These are phyloP conservation scores for Eruca vesicaria DNA, from an alignment of 441 rosid species.

Conservation along the genomic window DNA sequence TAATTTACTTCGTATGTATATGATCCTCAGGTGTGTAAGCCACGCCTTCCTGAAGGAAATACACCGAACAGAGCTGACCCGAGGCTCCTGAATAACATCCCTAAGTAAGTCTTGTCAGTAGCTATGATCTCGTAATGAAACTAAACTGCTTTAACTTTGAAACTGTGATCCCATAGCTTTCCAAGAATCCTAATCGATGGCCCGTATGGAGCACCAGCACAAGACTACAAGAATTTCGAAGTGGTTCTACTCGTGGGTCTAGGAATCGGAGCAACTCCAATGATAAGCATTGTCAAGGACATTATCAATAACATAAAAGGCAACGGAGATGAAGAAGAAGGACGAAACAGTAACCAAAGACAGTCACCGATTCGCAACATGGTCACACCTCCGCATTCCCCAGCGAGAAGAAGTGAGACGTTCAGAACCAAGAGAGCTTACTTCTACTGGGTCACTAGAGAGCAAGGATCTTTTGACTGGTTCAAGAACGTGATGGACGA, in stretches of 20 bases:
- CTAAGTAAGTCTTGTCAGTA: slow-evolving; percentile 42
- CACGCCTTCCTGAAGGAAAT: slow-evolving; percentile 41
- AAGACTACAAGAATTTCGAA: slow-evolving; percentile 70
- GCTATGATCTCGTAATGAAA: neutral
- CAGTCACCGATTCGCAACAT: slow-evolving; percentile 18
- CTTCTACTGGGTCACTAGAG: slow-evolving; percentile 75
- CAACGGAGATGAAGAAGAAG: slow-evolving; percentile 31
- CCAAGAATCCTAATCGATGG: slow-evolving; percentile 70
- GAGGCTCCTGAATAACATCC: slow-evolving; percentile 31
- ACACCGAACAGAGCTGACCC: slow-evolving; percentile 49
- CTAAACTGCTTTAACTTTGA: neutral
- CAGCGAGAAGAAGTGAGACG: slow-evolving; percentile 39
- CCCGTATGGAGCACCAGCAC: slow-evolving; percentile 80
- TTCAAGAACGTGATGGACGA: slow-evolving; percentile 74
- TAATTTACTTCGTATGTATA: neutral
- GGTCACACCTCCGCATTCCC: slow-evolving; percentile 24
- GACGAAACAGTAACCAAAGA: slow-evolving; percentile 28
- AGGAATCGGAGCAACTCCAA: slow-evolving; percentile 81
- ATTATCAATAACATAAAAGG: slow-evolving; percentile 61
- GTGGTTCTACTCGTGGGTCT: slow-evolving; percentile 65
- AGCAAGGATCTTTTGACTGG: slow-evolving; percentile 81
- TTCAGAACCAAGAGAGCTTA: slow-evolving; percentile 71
- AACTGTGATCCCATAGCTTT: slow-evolving; percentile 39
- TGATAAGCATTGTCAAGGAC: slow-evolving; percentile 77
- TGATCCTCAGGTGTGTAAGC: slow-evolving; percentile 46